Conservation (phyloP, 768 basidiomycete species). For the Serpula lacrymans region DNA sequence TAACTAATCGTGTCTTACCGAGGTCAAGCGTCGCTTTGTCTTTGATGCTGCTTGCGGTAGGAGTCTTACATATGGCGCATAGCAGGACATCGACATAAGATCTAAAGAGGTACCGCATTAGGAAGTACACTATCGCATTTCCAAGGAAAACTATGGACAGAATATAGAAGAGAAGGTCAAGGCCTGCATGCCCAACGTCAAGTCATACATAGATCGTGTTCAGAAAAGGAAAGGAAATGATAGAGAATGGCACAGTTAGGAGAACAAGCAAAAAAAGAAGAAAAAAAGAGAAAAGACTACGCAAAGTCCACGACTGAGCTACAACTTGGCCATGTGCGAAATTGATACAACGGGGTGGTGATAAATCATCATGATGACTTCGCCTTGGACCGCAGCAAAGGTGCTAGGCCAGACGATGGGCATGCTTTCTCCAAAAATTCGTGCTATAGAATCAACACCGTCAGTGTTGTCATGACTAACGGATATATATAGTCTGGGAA, state of each 20-base stretch:
- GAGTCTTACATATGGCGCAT: too few relatives aligned
- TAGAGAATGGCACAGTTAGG: constrained; percentile 2
- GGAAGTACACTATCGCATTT: constrained; percentile 5
- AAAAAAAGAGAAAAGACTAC: not conserved
- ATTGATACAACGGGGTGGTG: too few relatives aligned
- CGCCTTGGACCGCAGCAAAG: constrained; percentile 76
- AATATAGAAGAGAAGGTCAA: constrained; percentile 4
- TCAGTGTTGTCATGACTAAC: constrained; percentile 6
- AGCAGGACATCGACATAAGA: too few relatives aligned
- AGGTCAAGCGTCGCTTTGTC: too few relatives aligned
- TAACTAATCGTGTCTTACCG: too few relatives aligned
- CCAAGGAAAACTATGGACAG: constrained; percentile 8
- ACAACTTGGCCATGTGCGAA: too few relatives aligned
- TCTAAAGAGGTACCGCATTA: too few relatives aligned
- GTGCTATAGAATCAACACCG: constrained; percentile 55
- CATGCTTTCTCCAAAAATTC: constrained; percentile 93
- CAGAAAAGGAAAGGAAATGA: constrained; percentile 6
- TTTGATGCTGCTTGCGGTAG: too few relatives aligned
- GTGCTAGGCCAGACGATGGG: constrained; percentile 75
- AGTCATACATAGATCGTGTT: constrained; percentile 14
- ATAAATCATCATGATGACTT: constrained; percentile 41
- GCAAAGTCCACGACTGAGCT: not conserved
- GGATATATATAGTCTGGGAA: not conserved
- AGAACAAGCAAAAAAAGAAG: constrained; percentile 6
- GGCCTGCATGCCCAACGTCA: constrained; percentile 7